phyloP scores from a whole-genome alignment of 345 rosid genomes.

The Moricandia moricandioides region DNA sequence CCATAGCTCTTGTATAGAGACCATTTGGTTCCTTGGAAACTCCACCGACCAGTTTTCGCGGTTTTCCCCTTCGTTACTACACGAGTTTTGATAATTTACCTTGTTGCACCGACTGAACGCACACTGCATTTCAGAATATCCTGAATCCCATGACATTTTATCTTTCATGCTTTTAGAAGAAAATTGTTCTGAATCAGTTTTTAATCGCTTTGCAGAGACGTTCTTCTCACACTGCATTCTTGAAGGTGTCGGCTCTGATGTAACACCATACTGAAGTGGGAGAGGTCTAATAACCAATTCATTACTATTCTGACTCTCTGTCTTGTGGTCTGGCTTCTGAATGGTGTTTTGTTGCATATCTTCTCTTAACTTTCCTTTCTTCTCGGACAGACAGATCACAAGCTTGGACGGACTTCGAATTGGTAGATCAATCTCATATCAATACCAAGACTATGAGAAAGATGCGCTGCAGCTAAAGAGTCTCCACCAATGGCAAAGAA shows the following conservation, averaged over 20 bases:
- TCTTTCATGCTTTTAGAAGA: constrained; percentile 27
- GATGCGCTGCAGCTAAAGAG: constrained; percentile 86
- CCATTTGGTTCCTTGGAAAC: constrained; percentile 43
- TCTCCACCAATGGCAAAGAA: constrained; percentile 89
- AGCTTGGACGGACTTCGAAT: constrained; percentile 73
- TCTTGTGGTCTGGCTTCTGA: constrained; percentile 37
- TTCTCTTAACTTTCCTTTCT: constrained; percentile 28
- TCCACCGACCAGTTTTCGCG: constrained; percentile 41
- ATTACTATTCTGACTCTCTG: constrained; percentile 27
- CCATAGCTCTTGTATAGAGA: constrained; percentile 63
- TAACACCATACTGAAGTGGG: constrained; percentile 24
- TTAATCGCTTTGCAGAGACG: constrained; percentile 48
- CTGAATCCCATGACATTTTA: constrained; percentile 43
- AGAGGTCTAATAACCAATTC: constrained; percentile 32
- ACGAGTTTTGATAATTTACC: constrained; percentile 44
- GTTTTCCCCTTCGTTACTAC: constrained; percentile 22
- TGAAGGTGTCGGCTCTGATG: constrained; percentile 26
- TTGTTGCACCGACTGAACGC: constrained; percentile 83
- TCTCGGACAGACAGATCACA: constrained; percentile 46
- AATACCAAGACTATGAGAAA: constrained; percentile 73
- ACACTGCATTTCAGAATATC: constrained; percentile 39
- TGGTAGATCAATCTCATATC: constrained; percentile 74
- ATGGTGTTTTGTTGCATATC: constrained; percentile 29
- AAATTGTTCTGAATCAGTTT: constrained; percentile 38
- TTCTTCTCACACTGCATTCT: constrained; percentile 27